Percentiles rank a stretch among this genome's conserved stretches.
Evolutionary conservation across 805 yeast species (phyloP).

Genomic region (Metschnikowia cubensis): DNA sequence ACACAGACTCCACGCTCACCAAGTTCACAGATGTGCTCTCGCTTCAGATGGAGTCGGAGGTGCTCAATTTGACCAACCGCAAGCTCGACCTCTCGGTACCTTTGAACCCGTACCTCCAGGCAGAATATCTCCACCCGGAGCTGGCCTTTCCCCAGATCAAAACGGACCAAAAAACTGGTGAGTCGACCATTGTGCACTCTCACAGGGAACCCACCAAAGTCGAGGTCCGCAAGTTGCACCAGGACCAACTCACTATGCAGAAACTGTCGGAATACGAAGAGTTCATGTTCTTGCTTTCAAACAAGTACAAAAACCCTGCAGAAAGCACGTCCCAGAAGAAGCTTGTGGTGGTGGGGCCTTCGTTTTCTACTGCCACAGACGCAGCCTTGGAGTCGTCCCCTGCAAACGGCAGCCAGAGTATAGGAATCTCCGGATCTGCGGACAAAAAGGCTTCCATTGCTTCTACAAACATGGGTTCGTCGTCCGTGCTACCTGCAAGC

Average conservation of each 20-base stretch:
- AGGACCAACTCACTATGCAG: conserved; percentile 48
- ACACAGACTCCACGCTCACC: conserved; percentile 71
- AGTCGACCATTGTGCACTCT: conserved; percentile 24
- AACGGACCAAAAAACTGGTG: conserved; percentile 36
- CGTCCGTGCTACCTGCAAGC: conserved; percentile 19
- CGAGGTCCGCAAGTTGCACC: conserved; percentile 36
- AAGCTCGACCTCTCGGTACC: conserved; percentile 74
- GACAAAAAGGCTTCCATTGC: conserved; percentile 10
- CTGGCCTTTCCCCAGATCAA: conserved; percentile 44
- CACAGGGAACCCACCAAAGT: conserved; percentile 31
- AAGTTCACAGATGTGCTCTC: conserved; percentile 77
- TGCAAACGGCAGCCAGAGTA: conserved; percentile 5
- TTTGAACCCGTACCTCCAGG: conserved; percentile 57
- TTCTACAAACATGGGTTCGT: conserved; percentile 9
- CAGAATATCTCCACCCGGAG: conserved; percentile 47
- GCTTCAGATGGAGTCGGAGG: conserved; percentile 82
- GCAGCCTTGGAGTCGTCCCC: conserved; percentile 18
- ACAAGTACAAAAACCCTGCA: conserved; percentile 36
- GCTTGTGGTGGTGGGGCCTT: conserved; percentile 36
- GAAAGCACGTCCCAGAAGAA: conserved; percentile 34
- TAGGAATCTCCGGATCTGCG: conserved; percentile 1
- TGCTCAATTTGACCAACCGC: conserved; percentile 71
- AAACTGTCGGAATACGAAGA: conserved; percentile 83
- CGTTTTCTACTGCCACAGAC: conserved; percentile 19
- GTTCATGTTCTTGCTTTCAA: conserved; percentile 58